Evolutionary conservation across 352 stramenopile genomes (phyloP), one percentile per base, ranked within the genome.

Genomic region (Bremia lactucae): DNA sequence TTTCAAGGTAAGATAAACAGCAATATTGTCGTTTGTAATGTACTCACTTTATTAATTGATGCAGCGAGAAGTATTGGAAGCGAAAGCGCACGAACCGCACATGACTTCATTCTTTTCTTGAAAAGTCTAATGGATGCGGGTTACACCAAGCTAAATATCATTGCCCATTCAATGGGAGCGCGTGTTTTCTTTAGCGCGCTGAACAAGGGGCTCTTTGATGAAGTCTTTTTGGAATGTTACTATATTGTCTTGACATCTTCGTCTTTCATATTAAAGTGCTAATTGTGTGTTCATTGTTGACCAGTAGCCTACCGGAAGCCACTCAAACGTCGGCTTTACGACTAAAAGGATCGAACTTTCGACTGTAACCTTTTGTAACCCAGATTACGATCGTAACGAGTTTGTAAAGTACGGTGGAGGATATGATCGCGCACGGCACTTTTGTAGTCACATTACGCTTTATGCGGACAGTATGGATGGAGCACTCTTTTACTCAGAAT

Each of bases 281-380:
- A 18, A 8, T 14, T 8, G 1, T 35, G 8, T n/a, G 1, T 14
- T 35, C 6, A 8, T 36, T 36, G 19, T 28, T 2, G 15, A 19
- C 28, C 16, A 10, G 20, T 28, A 65, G 56, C 38, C 46, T 21
- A 44, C 46, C n/a, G 56, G 40, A 39, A 62, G 46, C 16, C 16
- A 42, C 22, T 5, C 15, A 0, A 52, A 63, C 11, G 2, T 52
- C 2, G 18, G 6, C 6, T 31, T 4, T 29, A 23, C 29, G 1
- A 18, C 36, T 15, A 49, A 36, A n/a, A 61, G 58, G 6, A 37
- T 73, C 25, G 43, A 57, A 35, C 47, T 82, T 3, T 60, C 64
- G 10, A 90, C 51, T 13, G 65, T 94, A 4, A 92, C 66, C 3
- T 72, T 94, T 18, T 65, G 67, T 15, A 92, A 94, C 33, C 74